Evolutionary conservation across 1,139 yeast species (phyloP).

Genomic region (Candida anutae): DNA sequence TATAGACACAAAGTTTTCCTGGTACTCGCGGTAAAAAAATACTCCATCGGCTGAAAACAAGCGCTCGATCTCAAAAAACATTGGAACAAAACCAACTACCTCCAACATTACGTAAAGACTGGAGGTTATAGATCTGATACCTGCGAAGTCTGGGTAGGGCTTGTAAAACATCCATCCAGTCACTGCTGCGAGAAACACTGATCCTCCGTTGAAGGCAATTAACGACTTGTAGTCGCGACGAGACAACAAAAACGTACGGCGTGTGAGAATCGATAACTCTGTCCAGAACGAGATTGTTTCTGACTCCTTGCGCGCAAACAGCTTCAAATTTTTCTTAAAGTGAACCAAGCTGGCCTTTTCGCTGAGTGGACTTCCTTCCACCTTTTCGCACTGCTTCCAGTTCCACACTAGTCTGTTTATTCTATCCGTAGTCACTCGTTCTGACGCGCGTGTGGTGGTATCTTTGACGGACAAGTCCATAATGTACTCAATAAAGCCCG

Average conservation of each 20-base stretch:
- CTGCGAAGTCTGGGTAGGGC: constrained; percentile 55
- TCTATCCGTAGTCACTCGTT: constrained; percentile 33
- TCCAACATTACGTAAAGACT: constrained; percentile 58
- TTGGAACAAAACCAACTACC: constrained; percentile 59
- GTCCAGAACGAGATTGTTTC: constrained; percentile 20
- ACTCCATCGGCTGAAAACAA: constrained; percentile 62
- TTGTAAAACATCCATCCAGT: constrained; percentile 74
- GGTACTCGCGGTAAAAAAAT: constrained; percentile 65
- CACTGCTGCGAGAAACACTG: constrained; percentile 48
- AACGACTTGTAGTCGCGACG: constrained; percentile 54
- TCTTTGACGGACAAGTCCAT: constrained; percentile 71
- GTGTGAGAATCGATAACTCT: constrained; percentile 50
- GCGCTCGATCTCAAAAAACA: constrained; percentile 68
- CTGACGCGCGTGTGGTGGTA: constrained; percentile 35
- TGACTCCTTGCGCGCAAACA: constrained; percentile 20
- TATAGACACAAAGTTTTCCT: constrained; percentile 61
- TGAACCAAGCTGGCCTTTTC: constrained; percentile 8
- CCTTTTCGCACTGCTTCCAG: constrained; percentile 37
- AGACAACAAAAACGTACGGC: constrained; percentile 48
- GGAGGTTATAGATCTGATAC: constrained; percentile 60
- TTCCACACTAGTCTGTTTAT: constrained; percentile 36
- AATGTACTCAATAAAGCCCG: constrained; percentile 50
- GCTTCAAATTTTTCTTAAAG: constrained; percentile 17
- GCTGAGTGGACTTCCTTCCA: constrained; percentile 1
- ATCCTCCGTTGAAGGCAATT: constrained; percentile 46